These are phyloP conservation scores for Barnettozyma pratensis DNA, from an alignment of 805 yeast species.

Conservation along the genomic window DNA sequence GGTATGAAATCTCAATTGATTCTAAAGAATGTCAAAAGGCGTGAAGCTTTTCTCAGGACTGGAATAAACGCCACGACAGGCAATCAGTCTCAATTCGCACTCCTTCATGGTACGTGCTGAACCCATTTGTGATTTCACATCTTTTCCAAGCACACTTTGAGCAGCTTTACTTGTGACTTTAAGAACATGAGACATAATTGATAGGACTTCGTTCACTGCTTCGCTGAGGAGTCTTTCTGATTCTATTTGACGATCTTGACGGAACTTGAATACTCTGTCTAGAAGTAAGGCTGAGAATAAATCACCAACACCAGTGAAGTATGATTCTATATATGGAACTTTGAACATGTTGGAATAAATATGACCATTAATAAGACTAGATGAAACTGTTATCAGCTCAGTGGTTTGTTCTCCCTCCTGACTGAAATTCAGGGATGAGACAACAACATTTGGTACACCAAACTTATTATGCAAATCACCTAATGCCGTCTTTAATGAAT, in stretches of 20 bases:
- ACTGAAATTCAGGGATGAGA: constrained; percentile 48
- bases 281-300: constrained; percentile 74
- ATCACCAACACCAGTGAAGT: constrained; percentile 96
- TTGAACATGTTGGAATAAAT: constrained; percentile 29
- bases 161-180: constrained; percentile 40
- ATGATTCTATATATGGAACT: constrained; percentile 63
- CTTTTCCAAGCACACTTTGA: constrained; percentile 30
- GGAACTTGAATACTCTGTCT: constrained; percentile 47
- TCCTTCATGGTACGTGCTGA: constrained; percentile 60
- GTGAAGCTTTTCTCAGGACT: constrained; percentile 12
- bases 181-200: constrained; percentile 51
- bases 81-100: constrained; percentile 67
- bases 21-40: constrained; percentile 40
- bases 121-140: constrained; percentile 45
- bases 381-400: constrained; percentile 16
- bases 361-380: constrained; percentile 10
- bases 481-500: constrained; percentile 43
- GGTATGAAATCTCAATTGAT: not conserved
- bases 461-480: constrained; percentile 40
- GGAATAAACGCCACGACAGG: constrained; percentile 39
- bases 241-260: constrained; percentile 1
- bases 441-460: constrained; percentile 54
- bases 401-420: constrained; percentile 6
- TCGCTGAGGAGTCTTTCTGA: constrained; percentile 3
- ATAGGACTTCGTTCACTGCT: constrained; percentile 50